Evolutionary conservation across 345 rosid genomes (phyloP).

Genomic region (Schrenkiella parvula): DNA sequence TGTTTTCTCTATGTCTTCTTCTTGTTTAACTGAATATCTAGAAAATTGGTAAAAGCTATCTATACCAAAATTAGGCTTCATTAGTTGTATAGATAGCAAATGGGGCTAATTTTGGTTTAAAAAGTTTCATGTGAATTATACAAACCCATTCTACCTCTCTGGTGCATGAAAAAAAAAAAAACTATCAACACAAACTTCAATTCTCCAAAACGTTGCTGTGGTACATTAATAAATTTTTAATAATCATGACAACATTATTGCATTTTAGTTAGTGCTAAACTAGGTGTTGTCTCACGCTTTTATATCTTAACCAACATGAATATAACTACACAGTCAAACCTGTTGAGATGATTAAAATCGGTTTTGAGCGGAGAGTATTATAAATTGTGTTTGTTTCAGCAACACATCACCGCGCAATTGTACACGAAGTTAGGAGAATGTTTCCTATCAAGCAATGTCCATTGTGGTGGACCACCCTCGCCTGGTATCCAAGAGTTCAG

Average conservation of each 20-base stretch:
- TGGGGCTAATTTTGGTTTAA: background rate
- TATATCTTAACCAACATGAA: no score
- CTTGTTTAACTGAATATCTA: background rate
- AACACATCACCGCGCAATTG: conserved; percentile 85
- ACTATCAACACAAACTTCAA: background rate
- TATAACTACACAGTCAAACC: no score
- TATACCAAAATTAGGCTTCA: background rate
- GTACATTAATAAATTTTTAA: no score
- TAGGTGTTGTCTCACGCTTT: no score
- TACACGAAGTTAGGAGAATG: conserved; percentile 57
- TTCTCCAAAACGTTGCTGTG: no score
- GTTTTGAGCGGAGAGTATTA: no score
- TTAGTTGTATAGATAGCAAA: background rate
- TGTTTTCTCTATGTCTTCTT: background rate
- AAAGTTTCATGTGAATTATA: background rate
- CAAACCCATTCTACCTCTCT: background rate
- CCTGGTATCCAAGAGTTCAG: conserved; percentile 69
- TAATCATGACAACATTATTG: no score
- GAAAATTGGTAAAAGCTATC: background rate
- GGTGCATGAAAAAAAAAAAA: background rate
- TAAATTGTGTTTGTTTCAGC: conserved; percentile 39
- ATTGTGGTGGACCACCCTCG: conserved; percentile 49
- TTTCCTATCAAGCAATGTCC: conserved; percentile 59
- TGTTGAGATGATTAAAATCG: no score
- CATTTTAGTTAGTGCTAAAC: no score